These are phyloP conservation scores for Houttuynia cordata DNA, from an alignment of 164 flowering plant species.

Conservation along the genomic window DNA sequence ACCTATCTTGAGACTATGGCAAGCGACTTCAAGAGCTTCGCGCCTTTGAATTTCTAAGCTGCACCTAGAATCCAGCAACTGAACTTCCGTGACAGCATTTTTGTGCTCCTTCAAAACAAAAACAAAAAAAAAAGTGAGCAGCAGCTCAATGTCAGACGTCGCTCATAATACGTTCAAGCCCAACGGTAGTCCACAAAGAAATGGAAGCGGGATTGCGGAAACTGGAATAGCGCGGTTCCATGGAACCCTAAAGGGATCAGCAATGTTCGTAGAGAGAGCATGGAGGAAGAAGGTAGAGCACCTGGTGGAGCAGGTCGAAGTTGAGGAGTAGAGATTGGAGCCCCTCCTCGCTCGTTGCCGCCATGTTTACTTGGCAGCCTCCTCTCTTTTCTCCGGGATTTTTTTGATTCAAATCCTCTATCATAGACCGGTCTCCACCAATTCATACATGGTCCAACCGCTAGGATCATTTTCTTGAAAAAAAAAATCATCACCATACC, in stretches of 20 bases:
- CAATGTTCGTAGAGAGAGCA: neutral
- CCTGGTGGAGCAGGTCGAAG: slow-evolving; percentile 41
- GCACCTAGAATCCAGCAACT: slow-evolving; percentile 24
- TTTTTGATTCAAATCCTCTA: neutral
- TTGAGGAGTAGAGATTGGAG: slow-evolving; percentile 22
- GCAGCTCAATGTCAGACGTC: neutral
- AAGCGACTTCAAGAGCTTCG: slow-evolving; percentile 36
- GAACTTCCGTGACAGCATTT: slow-evolving; percentile 23
- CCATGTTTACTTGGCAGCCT: slow-evolving; percentile 19
- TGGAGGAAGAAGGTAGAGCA: neutral
- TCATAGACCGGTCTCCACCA: too few species aligned
- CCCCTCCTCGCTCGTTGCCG: slow-evolving; percentile 31
- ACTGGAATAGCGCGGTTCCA: neutral
- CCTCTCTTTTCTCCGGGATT: neutral
- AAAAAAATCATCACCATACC: too few species aligned
- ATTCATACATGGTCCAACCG: too few species aligned
- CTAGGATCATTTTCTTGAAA: too few species aligned
- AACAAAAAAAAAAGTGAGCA: neutral
- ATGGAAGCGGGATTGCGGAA: too few species aligned
- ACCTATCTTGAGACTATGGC: slow-evolving; percentile 35
- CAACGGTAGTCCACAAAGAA: neutral
- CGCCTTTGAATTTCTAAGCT: slow-evolving; percentile 25
- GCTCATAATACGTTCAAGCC: neutral
- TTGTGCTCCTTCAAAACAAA: slow-evolving; percentile 23
- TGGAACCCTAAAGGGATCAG: neutral